phyloP scores from a whole-genome alignment of 2,329 filamentous ascomycete species.

The Hyphodiscus sp. region DNA sequence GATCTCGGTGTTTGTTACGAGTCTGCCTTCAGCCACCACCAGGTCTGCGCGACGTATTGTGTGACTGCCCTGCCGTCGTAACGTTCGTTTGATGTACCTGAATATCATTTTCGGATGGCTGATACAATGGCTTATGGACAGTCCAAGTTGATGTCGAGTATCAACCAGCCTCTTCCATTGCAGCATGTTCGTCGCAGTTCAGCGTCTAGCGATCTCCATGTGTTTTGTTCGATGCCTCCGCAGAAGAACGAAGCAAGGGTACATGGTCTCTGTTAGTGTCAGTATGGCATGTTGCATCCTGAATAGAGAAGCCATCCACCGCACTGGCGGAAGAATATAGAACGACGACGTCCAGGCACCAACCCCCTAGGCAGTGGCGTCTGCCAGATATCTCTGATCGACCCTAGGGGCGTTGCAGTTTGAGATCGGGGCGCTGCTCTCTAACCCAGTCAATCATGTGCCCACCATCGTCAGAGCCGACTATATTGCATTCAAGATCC shows the following conservation, averaged over 20 bases:
- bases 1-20: background rate
- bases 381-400: background rate
- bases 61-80: background rate
- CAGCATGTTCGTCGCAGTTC: background rate
- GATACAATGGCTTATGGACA: background rate
- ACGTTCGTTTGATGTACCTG: background rate
- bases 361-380: background rate
- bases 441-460: background rate
- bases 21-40: background rate
- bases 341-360: background rate
- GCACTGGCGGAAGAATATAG: background rate
- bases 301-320: background rate
- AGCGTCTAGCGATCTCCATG: background rate
- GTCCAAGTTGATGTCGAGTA: background rate
- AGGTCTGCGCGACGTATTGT: background rate
- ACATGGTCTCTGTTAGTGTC: background rate
- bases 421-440: background rate
- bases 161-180: background rate
- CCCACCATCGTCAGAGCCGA: background rate
- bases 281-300: background rate
- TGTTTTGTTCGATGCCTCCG: no score
- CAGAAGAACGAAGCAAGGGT: constrained; percentile 1
- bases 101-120: background rate
- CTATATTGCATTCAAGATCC: no score
- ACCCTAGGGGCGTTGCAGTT: background rate